phyloP scores from a whole-genome alignment of 257 asterid genomes.

The Hygrophila difformis region DNA sequence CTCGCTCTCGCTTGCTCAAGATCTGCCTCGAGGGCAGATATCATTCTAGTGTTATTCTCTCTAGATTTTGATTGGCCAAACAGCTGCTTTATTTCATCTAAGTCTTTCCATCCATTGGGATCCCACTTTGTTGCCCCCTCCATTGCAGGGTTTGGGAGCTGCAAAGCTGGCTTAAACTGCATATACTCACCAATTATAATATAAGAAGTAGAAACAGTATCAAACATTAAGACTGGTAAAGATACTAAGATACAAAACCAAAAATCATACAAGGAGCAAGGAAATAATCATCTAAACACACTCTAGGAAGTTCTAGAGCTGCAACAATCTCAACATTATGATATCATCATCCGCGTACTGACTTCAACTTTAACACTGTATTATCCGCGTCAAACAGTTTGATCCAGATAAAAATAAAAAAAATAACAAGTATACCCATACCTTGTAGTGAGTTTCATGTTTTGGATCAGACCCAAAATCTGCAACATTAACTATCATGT shows the following conservation, averaged over 20 bases:
- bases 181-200: slow-evolving; percentile 5
- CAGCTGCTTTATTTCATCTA: slow-evolving; percentile 24
- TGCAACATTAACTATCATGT: slow-evolving; percentile 20
- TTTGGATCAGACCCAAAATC: slow-evolving; percentile 27
- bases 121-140: slow-evolving; percentile 73
- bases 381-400: not conserved
- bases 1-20: slow-evolving; percentile 51
- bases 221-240: too few species aligned
- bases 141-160: slow-evolving; percentile 35
- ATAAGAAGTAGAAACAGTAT: too few species aligned
- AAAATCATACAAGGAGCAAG: too few species aligned
- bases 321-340: not conserved
- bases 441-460: slow-evolving; percentile 27
- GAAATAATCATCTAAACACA: too few species aligned
- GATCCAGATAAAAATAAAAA: not conserved
- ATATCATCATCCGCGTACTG: not conserved
- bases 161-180: slow-evolving; percentile 38
- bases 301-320: too few species aligned
- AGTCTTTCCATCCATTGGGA: slow-evolving; percentile 32
- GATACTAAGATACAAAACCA: too few species aligned
- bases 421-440: slow-evolving; percentile 7
- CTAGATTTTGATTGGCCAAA: slow-evolving; percentile 23
- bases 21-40: slow-evolving; percentile 40
- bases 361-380: not conserved
- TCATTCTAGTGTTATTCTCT: slow-evolving; percentile 18